These are phyloP conservation scores for Penicillium sp. DNA, from an alignment of 2,329 filamentous ascomycete species.

Conservation along the genomic window DNA sequence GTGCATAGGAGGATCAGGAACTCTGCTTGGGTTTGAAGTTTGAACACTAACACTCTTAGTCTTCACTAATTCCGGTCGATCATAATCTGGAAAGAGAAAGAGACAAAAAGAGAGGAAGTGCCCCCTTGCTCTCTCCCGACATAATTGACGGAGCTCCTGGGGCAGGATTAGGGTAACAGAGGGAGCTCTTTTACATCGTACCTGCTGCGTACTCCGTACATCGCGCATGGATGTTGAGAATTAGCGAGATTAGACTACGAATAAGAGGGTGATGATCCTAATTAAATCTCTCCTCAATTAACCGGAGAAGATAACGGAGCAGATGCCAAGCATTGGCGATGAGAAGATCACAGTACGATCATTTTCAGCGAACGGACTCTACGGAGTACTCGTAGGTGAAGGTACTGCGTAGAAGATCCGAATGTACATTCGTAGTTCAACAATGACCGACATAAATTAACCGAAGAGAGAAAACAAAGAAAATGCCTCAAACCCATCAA, in stretches of 20 bases:
- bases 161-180: too few relatives aligned
- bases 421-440: background rate
- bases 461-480: background rate
- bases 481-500: background rate
- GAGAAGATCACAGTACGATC: background rate
- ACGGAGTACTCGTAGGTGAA: too few relatives aligned
- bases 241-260: constrained; percentile 1
- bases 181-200: too few relatives aligned
- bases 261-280: background rate
- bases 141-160: too few relatives aligned
- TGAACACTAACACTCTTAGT: background rate
- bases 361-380: too few relatives aligned
- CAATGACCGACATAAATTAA: background rate
- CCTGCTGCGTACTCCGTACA: too few relatives aligned
- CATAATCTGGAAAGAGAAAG: background rate
- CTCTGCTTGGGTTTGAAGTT: too few relatives aligned
- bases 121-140: background rate
- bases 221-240: too few relatives aligned
- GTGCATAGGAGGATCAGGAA: too few relatives aligned
- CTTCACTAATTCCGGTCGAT: background rate
- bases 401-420: background rate
- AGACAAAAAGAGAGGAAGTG: background rate
- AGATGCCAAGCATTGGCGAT: background rate
- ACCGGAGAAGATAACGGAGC: background rate
- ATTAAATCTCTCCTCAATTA: background rate